phyloP scores from a whole-genome alignment of 441 rosid genomes.

The Mallotus repandus region DNA sequence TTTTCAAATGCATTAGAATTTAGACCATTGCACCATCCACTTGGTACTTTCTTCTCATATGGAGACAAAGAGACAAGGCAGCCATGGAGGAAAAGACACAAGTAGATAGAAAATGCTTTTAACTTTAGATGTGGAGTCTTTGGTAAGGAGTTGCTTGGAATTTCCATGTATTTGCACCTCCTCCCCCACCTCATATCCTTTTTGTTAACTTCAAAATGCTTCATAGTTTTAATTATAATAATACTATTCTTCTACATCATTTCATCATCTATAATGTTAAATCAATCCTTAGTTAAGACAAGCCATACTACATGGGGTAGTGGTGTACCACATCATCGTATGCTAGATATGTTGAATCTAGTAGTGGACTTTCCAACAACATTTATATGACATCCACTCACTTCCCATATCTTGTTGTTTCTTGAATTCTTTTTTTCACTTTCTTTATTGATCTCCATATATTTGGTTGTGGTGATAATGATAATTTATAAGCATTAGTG shows the following conservation, averaged over 20 bases:
- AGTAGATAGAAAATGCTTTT: slow-evolving; percentile 23
- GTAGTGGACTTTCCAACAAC: slow-evolving; percentile 18
- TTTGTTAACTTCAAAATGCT: neutral
- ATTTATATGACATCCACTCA: slow-evolving; percentile 27
- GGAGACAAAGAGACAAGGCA: slow-evolving; percentile 36
- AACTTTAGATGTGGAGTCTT: slow-evolving; percentile 30
- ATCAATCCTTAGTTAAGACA: neutral
- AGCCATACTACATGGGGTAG: slow-evolving; percentile 13
- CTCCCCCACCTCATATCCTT: neutral
- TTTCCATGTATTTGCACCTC: slow-evolving; percentile 7
- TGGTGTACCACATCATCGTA: slow-evolving; percentile 34
- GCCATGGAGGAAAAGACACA: slow-evolving; percentile 30
- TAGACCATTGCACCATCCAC: slow-evolving; percentile 28
- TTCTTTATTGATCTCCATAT: neutral
- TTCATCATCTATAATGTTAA: too few species aligned
- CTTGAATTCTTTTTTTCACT: neutral
- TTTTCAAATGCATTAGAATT: slow-evolving; percentile 23
- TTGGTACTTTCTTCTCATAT: slow-evolving; percentile 30
- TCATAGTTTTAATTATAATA: too few species aligned
- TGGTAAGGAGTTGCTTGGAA: slow-evolving; percentile 21
- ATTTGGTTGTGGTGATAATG: slow-evolving; percentile 5
- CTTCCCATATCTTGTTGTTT: slow-evolving; percentile 19
- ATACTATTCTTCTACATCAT: too few species aligned
- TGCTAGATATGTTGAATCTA: slow-evolving; percentile 20
- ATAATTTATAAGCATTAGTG: slow-evolving; percentile 18